Evolutionary conservation across 495 filamentous ascomycete species (phyloP).

Genomic region (Rostrohypoxylon terebratum): DNA sequence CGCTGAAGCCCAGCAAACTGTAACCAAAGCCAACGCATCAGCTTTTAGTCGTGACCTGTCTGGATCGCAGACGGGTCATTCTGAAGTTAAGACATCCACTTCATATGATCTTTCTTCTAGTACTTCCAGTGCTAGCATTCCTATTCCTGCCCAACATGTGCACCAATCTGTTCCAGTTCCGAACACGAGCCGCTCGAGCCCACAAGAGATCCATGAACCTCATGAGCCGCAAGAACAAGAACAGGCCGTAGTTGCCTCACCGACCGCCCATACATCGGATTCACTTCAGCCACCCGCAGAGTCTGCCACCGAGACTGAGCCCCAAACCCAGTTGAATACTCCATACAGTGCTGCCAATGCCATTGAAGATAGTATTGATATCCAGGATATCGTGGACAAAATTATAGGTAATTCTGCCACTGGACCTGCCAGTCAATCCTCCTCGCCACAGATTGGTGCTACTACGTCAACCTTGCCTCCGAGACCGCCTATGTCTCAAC

Average conservation of each 20-base stretch:
- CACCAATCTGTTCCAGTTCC: slow-evolving; percentile 25
- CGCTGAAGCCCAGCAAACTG: slow-evolving; percentile 55
- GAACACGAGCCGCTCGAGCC: slow-evolving; percentile 37
- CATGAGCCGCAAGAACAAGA: slow-evolving; percentile 27
- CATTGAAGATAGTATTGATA: slow-evolving; percentile 56
- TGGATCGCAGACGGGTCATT: slow-evolving; percentile 47
- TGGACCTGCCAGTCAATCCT: slow-evolving; percentile 27
- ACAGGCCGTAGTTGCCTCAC: slow-evolving; percentile 26
- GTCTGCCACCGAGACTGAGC: slow-evolving; percentile 43
- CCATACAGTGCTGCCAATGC: slow-evolving; percentile 49
- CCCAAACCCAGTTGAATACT: slow-evolving; percentile 7
- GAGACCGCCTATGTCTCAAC: slow-evolving; percentile 64
- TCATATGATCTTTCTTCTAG: slow-evolving; percentile 42
- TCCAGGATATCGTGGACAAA: slow-evolving; percentile 63
- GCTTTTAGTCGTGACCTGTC: slow-evolving; percentile 53
- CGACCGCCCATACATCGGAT: slow-evolving; percentile 12
- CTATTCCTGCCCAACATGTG: slow-evolving; percentile 20
- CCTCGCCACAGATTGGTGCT: slow-evolving; percentile 36
- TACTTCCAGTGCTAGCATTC: not conserved
- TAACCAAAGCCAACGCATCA: slow-evolving; percentile 56
- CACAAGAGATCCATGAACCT: slow-evolving; percentile 34
- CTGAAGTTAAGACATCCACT: slow-evolving; percentile 40
- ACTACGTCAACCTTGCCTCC: slow-evolving; percentile 62
- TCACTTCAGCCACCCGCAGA: slow-evolving; percentile 34
- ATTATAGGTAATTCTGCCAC: slow-evolving; percentile 60